These are phyloP conservation scores for Reticulascus tulasneorum DNA, from an alignment of 2,329 filamentous ascomycete species.

Conservation along the genomic window DNA sequence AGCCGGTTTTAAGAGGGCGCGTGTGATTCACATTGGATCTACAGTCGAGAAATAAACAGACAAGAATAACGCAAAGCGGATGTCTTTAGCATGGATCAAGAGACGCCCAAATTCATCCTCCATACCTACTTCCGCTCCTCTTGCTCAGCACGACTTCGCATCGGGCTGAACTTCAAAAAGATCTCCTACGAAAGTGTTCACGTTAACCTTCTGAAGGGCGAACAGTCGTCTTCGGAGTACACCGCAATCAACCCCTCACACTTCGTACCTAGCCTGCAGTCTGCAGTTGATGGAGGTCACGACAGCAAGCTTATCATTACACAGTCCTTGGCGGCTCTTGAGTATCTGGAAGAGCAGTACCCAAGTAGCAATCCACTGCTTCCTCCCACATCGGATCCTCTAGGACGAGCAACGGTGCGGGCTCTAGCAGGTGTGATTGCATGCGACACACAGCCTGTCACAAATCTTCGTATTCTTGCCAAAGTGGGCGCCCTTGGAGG, in stretches of 20 bases:
- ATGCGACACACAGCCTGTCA: conserved; percentile 57
- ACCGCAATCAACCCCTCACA: conserved; percentile 46
- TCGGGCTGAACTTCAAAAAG: conserved; percentile 52
- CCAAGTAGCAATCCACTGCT: conserved; percentile 37
- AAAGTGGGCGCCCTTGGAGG: conserved; percentile 40
- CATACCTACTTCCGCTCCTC: conserved; percentile 62
- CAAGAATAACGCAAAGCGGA: no score
- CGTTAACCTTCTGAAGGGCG: conserved; percentile 51
- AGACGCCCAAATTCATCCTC: no score
- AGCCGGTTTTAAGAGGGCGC: no score
- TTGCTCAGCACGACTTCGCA: conserved; percentile 58
- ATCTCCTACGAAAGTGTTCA: conserved; percentile 42
- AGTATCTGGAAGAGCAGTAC: conserved; percentile 56
- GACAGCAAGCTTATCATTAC: conserved; percentile 39
- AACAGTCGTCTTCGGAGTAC: conserved; percentile 45
- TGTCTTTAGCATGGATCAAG: no score
- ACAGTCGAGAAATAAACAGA: no score
- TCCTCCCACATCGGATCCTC: conserved; percentile 34
- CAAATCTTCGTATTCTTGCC: conserved; percentile 51
- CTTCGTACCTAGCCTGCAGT: conserved; percentile 50
- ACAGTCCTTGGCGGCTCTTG: conserved; percentile 57
- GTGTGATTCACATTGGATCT: no score
- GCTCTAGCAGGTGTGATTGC: conserved; percentile 51
- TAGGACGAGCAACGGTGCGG: conserved; percentile 45
- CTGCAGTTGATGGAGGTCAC: conserved; percentile 18